phyloP scores from a whole-genome alignment of 140 eudicot species.

The Erigeron philadelphicus region DNA sequence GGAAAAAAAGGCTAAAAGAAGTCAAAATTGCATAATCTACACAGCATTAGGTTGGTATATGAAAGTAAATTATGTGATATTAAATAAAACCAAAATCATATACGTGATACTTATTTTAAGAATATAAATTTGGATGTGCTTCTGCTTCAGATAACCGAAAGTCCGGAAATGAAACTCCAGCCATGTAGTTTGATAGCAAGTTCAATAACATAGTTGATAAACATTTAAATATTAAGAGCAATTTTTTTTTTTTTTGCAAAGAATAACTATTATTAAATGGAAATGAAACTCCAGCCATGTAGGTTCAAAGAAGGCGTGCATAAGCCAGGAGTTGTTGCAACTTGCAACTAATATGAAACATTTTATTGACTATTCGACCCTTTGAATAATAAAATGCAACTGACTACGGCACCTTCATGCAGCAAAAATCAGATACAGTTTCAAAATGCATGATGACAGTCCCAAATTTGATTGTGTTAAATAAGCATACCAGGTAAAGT shows the following conservation, averaged over 20 bases:
- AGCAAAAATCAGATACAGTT: too few species aligned
- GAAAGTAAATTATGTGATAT: background rate
- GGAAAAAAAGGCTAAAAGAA: slow-evolving; percentile 1
- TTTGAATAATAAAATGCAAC: background rate
- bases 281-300: background rate
- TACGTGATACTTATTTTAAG: too few species aligned
- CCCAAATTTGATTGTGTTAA: background rate
- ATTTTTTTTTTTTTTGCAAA: background rate
- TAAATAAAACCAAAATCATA: background rate
- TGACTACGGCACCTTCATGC: too few species aligned
- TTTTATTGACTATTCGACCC: slow-evolving; percentile 5
- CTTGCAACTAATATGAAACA: slow-evolving; percentile 10
- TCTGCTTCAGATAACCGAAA: too few species aligned
- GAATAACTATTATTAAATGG: background rate
- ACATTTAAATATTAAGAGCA: too few species aligned
- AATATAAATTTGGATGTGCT: too few species aligned
- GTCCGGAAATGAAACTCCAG: too few species aligned
- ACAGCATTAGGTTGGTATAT: background rate
- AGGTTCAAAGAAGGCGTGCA: background rate
- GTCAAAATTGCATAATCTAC: slow-evolving; percentile 10
- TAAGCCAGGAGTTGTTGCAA: background rate
- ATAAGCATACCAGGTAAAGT: slow-evolving; percentile 74
- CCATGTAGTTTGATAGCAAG: too few species aligned
- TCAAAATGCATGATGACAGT: background rate
- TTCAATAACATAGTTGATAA: too few species aligned